Evolutionary conservation across 768 basidiomycete genomes (phyloP), one percentile per base, ranked within the genome.

Genomic region (Gymnopilus dilepis): DNA sequence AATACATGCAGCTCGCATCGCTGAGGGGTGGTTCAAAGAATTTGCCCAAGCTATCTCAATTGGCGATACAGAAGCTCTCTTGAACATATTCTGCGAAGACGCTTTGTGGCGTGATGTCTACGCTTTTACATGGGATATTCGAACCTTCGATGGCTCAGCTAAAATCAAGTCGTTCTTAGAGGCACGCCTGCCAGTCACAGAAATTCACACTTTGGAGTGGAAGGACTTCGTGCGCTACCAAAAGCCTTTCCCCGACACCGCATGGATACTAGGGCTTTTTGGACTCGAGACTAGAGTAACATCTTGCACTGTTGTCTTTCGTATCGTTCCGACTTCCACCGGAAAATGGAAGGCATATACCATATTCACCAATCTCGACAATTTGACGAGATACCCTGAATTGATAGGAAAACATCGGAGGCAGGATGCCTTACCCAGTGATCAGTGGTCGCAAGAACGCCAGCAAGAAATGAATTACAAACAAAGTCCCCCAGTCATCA

Each of bases 261-360:
- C 77, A 0, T 90, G 87, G 83, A 70, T 91, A 42, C 80, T 82
- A 24, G 73, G 80, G 30, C 72, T 83, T 59, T 88, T 91, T 68
- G 78, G 73, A 5, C 90, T 90, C 64, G 80, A 82, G 53, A 84
- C 82, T 4, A 77, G 70, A 1, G 70, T 81, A 1, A 88, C 85
- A 0, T 67, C 76, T 4, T 84, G 80, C 2, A 80, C 79, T 1
- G 87, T 85, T 4, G 72, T 90, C 33, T 78, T 78, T 13, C 81
- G 86, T 34, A 77, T 91, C 30, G 76, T 90, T 0, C 87, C 85
- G 0, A 71, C 50, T 51, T 67, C 21, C 21, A 55, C 56, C 11
- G 43, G 48, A 4, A 73, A 76, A 17, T 91, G 89, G 90, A 85
- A 81, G 67, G 86, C 86, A 0, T 82, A 86, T 70, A 78, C 80